Evolutionary conservation across 176 grass and related monocot genomes (phyloP), one percentile per base, ranked within the genome.

Genomic region (Ananas comosus): DNA sequence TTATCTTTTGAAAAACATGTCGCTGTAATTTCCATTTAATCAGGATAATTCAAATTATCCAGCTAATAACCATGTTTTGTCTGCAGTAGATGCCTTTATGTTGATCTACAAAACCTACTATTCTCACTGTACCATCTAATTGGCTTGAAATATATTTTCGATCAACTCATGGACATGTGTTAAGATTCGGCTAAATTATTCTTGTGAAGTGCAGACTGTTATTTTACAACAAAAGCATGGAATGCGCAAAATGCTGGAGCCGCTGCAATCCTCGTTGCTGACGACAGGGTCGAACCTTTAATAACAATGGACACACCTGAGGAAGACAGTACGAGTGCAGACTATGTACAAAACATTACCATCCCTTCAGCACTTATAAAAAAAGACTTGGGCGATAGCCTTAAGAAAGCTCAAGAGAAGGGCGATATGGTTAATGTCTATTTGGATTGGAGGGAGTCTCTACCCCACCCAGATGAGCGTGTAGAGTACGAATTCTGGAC

Each of bases 401-500:
- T 96, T 54, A 96, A 96, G 72, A 85, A 88, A 82, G 72, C 79
- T 23, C 67, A 73, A 0, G 85, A 83, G 66, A 78, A 78, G 7
- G 85, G 87, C 54, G 87, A 91, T 47, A 91, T 91, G 87, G 70
- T 96, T 63, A 88, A 75, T 9, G 77, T 96, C 76, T 83, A 87
- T 65, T 79, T 96, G 69, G 91, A 96, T 67, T 96, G 91, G 91
- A 91, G 84, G 69, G 91, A 96, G 70, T 85, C 91, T 66, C 66
- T 96, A 53, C 87, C 84, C 10, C 91, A 96, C 64, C 91, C 91
- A 16, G 91, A 96, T 72, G 91, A 96, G 63, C 87, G 91, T 69
- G 91, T 96, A 11, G 91, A 96, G 74, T 96, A 96, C 47, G 87
- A 87, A 76, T 88, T 96, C 57, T 96, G 91, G 91, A 91, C 91